Percentiles rank a stretch among this genome's conserved stretches.
phyloP scores from a whole-genome alignment of 495 filamentous ascomycete genomes.

The Venustampulla echinocandica region DNA sequence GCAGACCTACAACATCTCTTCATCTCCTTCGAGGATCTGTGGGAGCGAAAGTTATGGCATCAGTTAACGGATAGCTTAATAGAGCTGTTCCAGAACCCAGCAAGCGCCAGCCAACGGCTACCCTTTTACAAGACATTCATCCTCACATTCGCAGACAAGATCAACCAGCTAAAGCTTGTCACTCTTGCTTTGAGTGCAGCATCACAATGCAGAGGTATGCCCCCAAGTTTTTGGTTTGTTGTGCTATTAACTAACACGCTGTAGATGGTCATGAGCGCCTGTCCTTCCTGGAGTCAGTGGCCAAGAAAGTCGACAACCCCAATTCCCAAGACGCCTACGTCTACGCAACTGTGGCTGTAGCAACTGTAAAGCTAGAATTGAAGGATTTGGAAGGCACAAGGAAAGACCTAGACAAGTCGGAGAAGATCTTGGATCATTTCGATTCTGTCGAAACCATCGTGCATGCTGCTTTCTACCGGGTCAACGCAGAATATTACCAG shows the following conservation, averaged over 20 bases:
- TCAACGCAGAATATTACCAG: slow-evolving; percentile 92
- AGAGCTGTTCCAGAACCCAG: slow-evolving; percentile 76
- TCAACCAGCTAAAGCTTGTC: slow-evolving; percentile 97
- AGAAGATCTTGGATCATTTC: slow-evolving; percentile 80
- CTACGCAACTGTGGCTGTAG: slow-evolving; percentile 85
- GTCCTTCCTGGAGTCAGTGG: slow-evolving; percentile 73
- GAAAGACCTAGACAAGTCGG: slow-evolving; percentile 77
- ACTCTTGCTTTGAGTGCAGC: slow-evolving; percentile 78
- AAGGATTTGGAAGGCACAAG: slow-evolving; percentile 66
- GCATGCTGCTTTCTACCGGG: slow-evolving; percentile 92
- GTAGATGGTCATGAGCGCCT: slow-evolving; percentile 83
- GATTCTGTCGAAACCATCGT: slow-evolving; percentile 95
- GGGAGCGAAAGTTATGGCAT: slow-evolving; percentile 99
- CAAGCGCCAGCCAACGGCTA: slow-evolving; percentile 77
- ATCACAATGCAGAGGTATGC: slow-evolving; percentile 73
- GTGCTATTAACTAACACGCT: slow-evolving; percentile 6
- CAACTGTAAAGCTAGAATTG: slow-evolving; percentile 75
- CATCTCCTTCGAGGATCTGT: slow-evolving; percentile 90
- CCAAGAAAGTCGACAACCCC: slow-evolving; percentile 81
- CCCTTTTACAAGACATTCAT: slow-evolving; percentile 90
- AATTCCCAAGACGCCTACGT: slow-evolving; percentile 94
- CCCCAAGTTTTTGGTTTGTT: not conserved
- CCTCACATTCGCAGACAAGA: slow-evolving; percentile 91
- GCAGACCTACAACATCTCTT: slow-evolving; percentile 80
- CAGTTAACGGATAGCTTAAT: slow-evolving; percentile 87